phyloP scores from a whole-genome alignment of 179 eudicot species.

The Spergularia azorica region DNA sequence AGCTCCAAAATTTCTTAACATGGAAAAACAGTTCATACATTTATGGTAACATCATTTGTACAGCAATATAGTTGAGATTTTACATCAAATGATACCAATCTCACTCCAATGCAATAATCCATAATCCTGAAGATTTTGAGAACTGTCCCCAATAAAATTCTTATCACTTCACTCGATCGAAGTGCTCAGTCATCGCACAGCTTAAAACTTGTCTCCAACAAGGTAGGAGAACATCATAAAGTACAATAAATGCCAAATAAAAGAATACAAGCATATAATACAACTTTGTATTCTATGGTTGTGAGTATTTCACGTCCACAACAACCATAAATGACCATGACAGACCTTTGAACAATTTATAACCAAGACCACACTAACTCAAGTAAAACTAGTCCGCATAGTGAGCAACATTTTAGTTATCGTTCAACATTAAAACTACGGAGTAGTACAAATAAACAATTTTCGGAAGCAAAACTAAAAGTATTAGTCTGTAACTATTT shows the following conservation, averaged over 20 bases:
- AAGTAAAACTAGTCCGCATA: background rate
- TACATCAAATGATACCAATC: too few species aligned
- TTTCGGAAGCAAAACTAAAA: too few species aligned
- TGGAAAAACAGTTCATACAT: too few species aligned
- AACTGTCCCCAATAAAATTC: background rate
- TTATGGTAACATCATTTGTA: too few species aligned
- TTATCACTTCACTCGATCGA: background rate
- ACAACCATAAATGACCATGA: slow-evolving; percentile 14
- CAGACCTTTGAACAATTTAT: background rate
- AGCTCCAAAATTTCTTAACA: too few species aligned
- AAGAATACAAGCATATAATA: slow-evolving; percentile 4
- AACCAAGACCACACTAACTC: background rate
- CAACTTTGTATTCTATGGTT: background rate
- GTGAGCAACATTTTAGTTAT: too few species aligned
- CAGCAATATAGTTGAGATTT: too few species aligned
- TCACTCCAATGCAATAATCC: too few species aligned
- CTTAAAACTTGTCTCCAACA: slow-evolving; percentile 10
- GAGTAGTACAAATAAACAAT: too few species aligned
- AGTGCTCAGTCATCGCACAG: background rate
- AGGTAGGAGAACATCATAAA: slow-evolving; percentile 17
- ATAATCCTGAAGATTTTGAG: too few species aligned
- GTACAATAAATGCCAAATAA: slow-evolving; percentile 17
- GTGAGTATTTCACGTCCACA: slow-evolving; percentile 10
- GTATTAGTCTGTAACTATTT: too few species aligned
- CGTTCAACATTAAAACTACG: background rate